Evolutionary conservation across 1,284 basidiomycete genomes (phyloP).

Genomic region (Fomitopsis schrenkii): DNA sequence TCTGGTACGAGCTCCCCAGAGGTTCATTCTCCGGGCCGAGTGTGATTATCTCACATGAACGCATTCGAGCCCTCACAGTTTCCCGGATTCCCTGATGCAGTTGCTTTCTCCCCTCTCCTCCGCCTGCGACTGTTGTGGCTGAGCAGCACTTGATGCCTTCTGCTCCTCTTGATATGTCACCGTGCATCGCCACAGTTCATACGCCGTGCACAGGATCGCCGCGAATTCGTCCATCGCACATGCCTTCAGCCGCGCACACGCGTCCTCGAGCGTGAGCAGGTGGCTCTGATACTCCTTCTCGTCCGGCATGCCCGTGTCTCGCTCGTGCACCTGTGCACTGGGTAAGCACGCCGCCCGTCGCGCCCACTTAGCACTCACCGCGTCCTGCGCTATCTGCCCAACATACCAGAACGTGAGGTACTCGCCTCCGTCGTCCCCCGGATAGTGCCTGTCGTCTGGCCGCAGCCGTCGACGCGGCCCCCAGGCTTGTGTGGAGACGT

Average conservation of each 20-base stretch:
- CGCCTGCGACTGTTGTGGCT: too few species aligned
- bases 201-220: slow-evolving; percentile 11
- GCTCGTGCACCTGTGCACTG: slow-evolving; percentile 36
- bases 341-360: background rate
- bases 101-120: too few species aligned
- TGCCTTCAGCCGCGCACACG: slow-evolving; percentile 16
- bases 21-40: too few species aligned
- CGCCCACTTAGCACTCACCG: slow-evolving; percentile 32
- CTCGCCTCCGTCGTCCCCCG: slow-evolving; percentile 33
- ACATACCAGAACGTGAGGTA: slow-evolving; percentile 53
- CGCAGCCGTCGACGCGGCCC: slow-evolving; percentile 10
- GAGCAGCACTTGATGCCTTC: background rate
- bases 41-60: too few species aligned
- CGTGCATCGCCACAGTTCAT: slow-evolving; percentile 14
- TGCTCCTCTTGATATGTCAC: background rate
- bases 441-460: slow-evolving; percentile 1
- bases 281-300: slow-evolving; percentile 41
- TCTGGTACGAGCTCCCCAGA: too few species aligned
- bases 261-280: slow-evolving; percentile 26
- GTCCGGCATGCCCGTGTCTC: slow-evolving; percentile 51
- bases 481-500: slow-evolving; percentile 33
- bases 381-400: slow-evolving; percentile 45
- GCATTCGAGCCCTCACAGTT: too few species aligned
- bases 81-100: too few species aligned
- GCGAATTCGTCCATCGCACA: background rate